Base-by-base conservation (phyloP, 371 early-diverging fungal species). In the Sporodiniella umbellata region DNA sequence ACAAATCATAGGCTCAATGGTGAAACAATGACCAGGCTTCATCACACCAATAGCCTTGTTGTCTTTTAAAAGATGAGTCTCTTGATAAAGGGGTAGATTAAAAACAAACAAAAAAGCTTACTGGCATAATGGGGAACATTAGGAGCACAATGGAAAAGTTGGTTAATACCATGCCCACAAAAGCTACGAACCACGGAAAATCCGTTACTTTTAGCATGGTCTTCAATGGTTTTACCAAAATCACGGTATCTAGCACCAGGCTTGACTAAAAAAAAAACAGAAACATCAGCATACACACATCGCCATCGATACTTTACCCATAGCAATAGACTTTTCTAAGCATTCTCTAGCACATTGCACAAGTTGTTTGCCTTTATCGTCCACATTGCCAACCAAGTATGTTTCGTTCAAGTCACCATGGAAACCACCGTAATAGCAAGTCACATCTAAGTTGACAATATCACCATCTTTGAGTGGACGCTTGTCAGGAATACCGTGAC, bases 1-100 rank as follows among this genome's bases (percentile, higher is more conserved):
- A 55, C 84, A 88, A 63, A 98, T 94, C 97, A 96, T 96, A 21
- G 97, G 98, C 68, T 98, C 97, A 54, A 98, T 98, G 8, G 98
- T 98, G 58, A 98, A 98, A 43, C 86, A 79, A 58, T 96, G 95
- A 10, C 97, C 97, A 26, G 90, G 81, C 69, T 91, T 90, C 82
- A 93, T 90, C 1, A 89, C 83, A 33, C 99, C 99, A 45, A 95
- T 79, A 2, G 96, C 94, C 82, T 94, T 95, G 71, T 96, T 95
- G 53, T 85, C 83, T 80, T 55, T 22, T 42, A 7, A 12, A 47
- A 48, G 14, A 23, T 3, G 17, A 19, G 19, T 28, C 23, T n/a
- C n/a, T n/a, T n/a, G n/a, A n/a, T n/a, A 33, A 30, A 25, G 46
- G 14, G n/a, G 1, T 1, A 2, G 24, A 0, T 23, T 35, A 10